These are phyloP conservation scores for Agaricus blazei DNA, from an alignment of 768 basidiomycete species.

Conservation along the genomic window DNA sequence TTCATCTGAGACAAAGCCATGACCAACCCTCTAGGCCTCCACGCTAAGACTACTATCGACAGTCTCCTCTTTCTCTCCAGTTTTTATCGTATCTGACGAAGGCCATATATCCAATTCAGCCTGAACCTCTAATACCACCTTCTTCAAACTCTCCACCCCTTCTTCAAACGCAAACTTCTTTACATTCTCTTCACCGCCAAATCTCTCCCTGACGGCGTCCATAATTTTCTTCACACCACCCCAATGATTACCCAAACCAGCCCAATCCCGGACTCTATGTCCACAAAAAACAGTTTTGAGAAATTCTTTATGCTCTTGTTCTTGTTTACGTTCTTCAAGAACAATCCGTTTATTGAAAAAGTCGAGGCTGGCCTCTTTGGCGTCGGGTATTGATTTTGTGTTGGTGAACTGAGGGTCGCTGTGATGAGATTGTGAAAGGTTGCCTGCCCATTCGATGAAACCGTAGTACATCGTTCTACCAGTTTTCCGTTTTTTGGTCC, in stretches of 20 bases:
- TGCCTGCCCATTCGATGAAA: slow-evolving; percentile 47
- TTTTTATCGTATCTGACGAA: background rate
- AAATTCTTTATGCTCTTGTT: slow-evolving; percentile 22
- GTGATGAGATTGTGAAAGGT: slow-evolving; percentile 1
- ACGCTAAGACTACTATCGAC: background rate
- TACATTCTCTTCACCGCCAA: slow-evolving; percentile 45
- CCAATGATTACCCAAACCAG: slow-evolving; percentile 38
- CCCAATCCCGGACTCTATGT: slow-evolving; percentile 48
- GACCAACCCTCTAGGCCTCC: background rate
- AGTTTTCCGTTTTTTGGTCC: slow-evolving; percentile 36
- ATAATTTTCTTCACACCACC: slow-evolving; percentile 44
- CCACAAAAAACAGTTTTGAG: slow-evolving; percentile 47
- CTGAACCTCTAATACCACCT: slow-evolving; percentile 31
- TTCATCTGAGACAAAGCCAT: too few species aligned
- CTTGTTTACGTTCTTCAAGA: slow-evolving; percentile 32
- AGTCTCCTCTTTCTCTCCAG: background rate
- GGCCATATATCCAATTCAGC: slow-evolving; percentile 21
- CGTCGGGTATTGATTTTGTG: slow-evolving; percentile 16
- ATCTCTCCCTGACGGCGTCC: slow-evolving; percentile 39
- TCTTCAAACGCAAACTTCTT: slow-evolving; percentile 29
- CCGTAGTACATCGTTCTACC: slow-evolving; percentile 54
- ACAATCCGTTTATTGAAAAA: slow-evolving; percentile 48
- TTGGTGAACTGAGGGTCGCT: background rate
- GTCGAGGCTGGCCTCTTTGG: slow-evolving; percentile 40
- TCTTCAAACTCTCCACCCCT: slow-evolving; percentile 33